Conservation (phyloP, 2,329 filamentous ascomycete genomes). For the Ustulina deusta region DNA sequence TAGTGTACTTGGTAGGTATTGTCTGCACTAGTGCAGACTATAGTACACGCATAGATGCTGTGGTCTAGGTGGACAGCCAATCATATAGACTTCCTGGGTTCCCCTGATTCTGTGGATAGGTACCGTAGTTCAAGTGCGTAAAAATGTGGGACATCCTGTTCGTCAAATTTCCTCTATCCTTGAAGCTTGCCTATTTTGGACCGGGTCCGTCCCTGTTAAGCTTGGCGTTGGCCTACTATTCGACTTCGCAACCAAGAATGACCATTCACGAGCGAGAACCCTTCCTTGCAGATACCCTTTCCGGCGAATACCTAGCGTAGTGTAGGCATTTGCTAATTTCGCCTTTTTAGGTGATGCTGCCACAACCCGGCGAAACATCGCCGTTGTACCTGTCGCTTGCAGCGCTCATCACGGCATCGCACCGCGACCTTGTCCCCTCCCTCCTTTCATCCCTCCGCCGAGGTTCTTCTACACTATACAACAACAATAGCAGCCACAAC, state of each 20-base stretch:
- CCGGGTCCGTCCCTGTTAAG: constrained; percentile 7
- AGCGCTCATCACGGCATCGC: not conserved
- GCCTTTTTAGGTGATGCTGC: not conserved
- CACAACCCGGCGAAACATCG: not conserved
- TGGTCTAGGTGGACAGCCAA: not conserved
- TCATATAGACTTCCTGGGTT: constrained; percentile 1
- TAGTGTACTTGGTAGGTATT: too few relatives aligned
- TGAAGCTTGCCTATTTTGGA: constrained; percentile 34
- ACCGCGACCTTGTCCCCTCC: constrained; percentile 1
- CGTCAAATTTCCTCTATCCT: constrained; percentile 36
- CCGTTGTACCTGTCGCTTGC: not conserved
- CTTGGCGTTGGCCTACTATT: constrained; percentile 16
- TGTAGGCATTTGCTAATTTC: constrained; percentile 25
- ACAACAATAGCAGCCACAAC: not conserved
- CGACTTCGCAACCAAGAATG: constrained; percentile 14
- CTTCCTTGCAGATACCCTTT: constrained; percentile 35
- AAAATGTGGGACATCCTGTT: constrained; percentile 7
- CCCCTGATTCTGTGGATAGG: constrained; percentile 26
- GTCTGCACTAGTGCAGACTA: too few relatives aligned
- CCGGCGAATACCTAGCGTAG: constrained; percentile 15
- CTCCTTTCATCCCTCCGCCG: not conserved
- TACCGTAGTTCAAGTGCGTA: not conserved
- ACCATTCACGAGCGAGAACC: constrained; percentile 27
- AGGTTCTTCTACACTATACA: not conserved
- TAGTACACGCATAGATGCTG: too few relatives aligned